phyloP scores from a whole-genome alignment of 2,329 filamentous ascomycete genomes.

The Neopestalotiopsis clavispora region DNA sequence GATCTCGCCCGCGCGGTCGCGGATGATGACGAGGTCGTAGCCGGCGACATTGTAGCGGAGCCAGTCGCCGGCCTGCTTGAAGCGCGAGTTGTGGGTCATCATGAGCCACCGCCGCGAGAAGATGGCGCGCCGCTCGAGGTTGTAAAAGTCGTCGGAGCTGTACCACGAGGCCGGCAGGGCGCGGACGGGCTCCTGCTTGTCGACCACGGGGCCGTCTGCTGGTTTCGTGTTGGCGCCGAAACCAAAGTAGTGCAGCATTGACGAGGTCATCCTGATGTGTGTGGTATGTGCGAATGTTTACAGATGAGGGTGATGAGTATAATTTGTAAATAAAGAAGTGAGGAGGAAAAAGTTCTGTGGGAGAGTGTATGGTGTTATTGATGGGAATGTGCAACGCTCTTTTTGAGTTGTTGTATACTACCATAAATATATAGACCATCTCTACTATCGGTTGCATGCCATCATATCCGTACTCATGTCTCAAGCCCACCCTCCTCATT shows the following conservation, averaged over 20 bases:
- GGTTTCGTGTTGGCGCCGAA: background rate
- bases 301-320: too few species aligned
- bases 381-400: too few species aligned
- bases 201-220: background rate
- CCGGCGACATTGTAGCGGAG: slow-evolving; percentile 59
- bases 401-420: too few species aligned
- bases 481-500: too few species aligned
- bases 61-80: slow-evolving; percentile 45
- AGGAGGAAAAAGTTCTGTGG: too few species aligned
- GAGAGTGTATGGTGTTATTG: too few species aligned
- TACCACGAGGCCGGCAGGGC: slow-evolving; percentile 45
- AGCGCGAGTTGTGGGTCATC: background rate
- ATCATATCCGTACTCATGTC: too few species aligned
- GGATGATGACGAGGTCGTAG: slow-evolving; percentile 59
- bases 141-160: slow-evolving; percentile 39
- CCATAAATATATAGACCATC: too few species aligned
- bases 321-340: too few species aligned
- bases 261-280: background rate
- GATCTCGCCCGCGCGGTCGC: slow-evolving; percentile 55
- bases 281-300: too few species aligned
- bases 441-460: too few species aligned
- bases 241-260: slow-evolving; percentile 1
- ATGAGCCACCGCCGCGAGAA: slow-evolving; percentile 7
- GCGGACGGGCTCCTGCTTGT: background rate
- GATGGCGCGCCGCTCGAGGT: slow-evolving; percentile 41